Base-by-base conservation (phyloP, 129 eudicot species). In the Centaurea solstitialis region DNA sequence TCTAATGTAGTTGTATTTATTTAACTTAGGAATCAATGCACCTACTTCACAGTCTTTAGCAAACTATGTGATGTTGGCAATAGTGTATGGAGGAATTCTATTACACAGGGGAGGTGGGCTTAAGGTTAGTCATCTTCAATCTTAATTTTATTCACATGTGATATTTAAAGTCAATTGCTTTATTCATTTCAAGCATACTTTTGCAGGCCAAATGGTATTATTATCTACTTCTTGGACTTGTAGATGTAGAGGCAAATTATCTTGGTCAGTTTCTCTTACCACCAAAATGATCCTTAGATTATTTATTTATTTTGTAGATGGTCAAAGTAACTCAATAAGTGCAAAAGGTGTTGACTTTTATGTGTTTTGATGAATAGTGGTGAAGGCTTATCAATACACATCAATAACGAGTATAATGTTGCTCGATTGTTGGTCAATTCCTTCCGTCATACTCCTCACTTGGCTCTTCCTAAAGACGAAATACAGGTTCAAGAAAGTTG, bases 401-500 rank as follows among this genome's bases (percentile, higher is more conserved):
- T 92, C 98, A 22, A 80, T 94, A 75, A 94, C 98, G 41, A 94
- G 98, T 67, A 91, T 94, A 17, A 94, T 92, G 96, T 83, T 94
- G 76, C 94, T 94, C 83, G 98, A 94, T 86, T 94, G 98, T 83
- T 94, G 98, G 98, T 70, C 97, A 38, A 94, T 94, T 72, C 98
- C 98, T 5, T 92, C 93, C 18, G 98, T 94, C 79, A 88, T 94
- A 39, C 68, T 94, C 30, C 89, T 94, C 62, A 94, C 98, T 17
- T 90, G 98, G 97, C 82, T 90, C 53, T 94, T 94, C 79, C 87
- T 94, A 85, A 92, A 92, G 91, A 94, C 98, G 43, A 92, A 87
- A 80, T 94, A 94, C 77, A 89, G 83, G 79, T 85, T 75, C 89
- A 79, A 72, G 79, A 92, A 94, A 85, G 80, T 86, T n/a, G 87